Percentiles rank a stretch among this genome's conserved stretches.
Evolutionary conservation across 257 asterid species (phyloP).

Genomic region (Solanum rostratum): DNA sequence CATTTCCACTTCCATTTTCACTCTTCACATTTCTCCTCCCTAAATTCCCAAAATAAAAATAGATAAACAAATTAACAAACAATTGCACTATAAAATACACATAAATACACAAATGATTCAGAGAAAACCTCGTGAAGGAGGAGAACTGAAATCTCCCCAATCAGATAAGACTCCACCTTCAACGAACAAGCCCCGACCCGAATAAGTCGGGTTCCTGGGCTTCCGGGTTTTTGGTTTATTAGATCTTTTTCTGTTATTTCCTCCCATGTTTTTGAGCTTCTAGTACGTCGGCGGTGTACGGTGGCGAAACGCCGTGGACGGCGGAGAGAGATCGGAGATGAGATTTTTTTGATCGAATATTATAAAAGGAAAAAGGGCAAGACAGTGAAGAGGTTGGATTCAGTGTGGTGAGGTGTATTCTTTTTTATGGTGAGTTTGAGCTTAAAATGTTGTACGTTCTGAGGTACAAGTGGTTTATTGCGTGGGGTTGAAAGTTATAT

Average conservation of each 20-base stretch:
- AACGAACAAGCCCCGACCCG: conserved; percentile 48
- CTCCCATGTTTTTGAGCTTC: conserved; percentile 1
- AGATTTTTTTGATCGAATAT: neutral
- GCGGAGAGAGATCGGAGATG: neutral
- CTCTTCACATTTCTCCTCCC: conserved; percentile 38
- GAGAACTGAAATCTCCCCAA: conserved; percentile 52
- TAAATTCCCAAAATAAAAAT: neutral
- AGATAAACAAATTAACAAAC: neutral
- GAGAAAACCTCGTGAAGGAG: conserved; percentile 53
- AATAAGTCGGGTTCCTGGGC: conserved; percentile 18
- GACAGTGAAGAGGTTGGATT: neutral
- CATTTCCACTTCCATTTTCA: conserved; percentile 23
- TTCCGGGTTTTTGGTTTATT: conserved; percentile 37
- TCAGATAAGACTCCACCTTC: conserved; percentile 77
- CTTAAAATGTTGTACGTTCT: neutral
- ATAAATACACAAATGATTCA: neutral
- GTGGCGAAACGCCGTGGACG: neutral
- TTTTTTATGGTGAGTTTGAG: neutral
- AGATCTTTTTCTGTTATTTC: conserved; percentile 22
- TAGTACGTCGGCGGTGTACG: neutral
- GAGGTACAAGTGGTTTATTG: neutral
- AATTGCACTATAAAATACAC: neutral
- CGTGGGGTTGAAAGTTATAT: neutral
- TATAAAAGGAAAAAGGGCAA: neutral
- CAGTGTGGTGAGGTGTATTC: neutral